Evolutionary conservation across 768 basidiomycete species (phyloP).

Genomic region (Coprinopsis strossmayeri): DNA sequence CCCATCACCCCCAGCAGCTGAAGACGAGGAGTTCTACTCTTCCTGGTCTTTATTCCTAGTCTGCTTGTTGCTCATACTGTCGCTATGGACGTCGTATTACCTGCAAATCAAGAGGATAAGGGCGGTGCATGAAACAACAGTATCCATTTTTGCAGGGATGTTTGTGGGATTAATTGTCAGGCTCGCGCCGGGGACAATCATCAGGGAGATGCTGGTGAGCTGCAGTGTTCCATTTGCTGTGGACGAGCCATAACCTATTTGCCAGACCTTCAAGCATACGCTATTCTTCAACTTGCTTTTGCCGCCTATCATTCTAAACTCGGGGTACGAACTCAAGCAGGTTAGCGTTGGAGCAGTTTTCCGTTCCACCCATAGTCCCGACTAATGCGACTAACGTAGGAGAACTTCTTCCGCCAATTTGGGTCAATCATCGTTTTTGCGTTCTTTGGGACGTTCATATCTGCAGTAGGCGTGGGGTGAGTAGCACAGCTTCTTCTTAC

Average conservation of each 20-base stretch:
- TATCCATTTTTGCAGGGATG: slow-evolving; percentile 96
- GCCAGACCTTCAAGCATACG: slow-evolving; percentile 91
- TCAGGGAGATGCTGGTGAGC: slow-evolving; percentile 95
- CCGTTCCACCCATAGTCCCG: slow-evolving; percentile 3
- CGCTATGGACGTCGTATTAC: slow-evolving; percentile 95
- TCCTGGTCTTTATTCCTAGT: slow-evolving; percentile 94
- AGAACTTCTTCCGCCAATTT: slow-evolving; percentile 98
- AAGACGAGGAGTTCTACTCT: slow-evolving; percentile 87
- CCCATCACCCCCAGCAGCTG: slow-evolving; percentile 41
- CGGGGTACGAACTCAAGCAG: slow-evolving; percentile 96
- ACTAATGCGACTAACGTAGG: slow-evolving; percentile 39
- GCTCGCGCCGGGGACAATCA: slow-evolving; percentile 87
- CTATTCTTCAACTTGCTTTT: slow-evolving; percentile 97
- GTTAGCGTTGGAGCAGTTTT: slow-evolving; percentile 26
- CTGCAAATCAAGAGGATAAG: slow-evolving; percentile 95
- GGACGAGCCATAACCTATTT: slow-evolving; percentile 7
- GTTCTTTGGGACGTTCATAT: slow-evolving; percentile 93
- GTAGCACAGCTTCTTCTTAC: slow-evolving; percentile 29
- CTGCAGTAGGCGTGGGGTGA: slow-evolving; percentile 93
- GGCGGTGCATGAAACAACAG: slow-evolving; percentile 91
- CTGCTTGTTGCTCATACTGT: slow-evolving; percentile 86
- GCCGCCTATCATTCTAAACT: slow-evolving; percentile 96
- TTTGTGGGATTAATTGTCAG: slow-evolving; percentile 88
- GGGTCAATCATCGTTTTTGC: slow-evolving; percentile 93
- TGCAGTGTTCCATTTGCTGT: neutral